phyloP scores from a whole-genome alignment of 2,329 filamentous ascomycete genomes.

The Claviceps monticola region DNA sequence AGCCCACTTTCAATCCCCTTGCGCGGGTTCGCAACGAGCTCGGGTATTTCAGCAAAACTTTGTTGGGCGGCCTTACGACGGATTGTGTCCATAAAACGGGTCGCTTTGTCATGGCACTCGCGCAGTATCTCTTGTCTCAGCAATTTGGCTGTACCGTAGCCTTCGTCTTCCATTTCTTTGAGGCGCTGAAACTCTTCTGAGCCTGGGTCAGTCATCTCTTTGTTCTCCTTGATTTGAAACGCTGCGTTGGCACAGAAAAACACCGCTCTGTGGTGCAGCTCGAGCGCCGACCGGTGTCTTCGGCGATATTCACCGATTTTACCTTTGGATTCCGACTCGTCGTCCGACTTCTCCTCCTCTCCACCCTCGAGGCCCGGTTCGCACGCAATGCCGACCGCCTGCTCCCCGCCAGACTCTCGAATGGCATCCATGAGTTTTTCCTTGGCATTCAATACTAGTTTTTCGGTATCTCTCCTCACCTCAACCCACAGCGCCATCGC shows the following conservation, averaged over 20 bases:
- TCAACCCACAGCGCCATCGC: constrained; percentile 58
- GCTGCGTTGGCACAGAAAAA: constrained; percentile 79
- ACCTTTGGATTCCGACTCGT: constrained; percentile 19
- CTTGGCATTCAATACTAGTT: constrained; percentile 50
- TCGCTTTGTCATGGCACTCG: constrained; percentile 27
- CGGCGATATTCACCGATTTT: constrained; percentile 46
- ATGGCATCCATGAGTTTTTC: constrained; percentile 42
- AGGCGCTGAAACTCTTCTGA: constrained; percentile 52
- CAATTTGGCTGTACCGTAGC: constrained; percentile 65
- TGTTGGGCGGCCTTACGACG: constrained; percentile 35
- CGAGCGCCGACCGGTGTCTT: constrained; percentile 56
- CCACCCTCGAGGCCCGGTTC: background rate
- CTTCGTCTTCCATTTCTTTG: constrained; percentile 55
- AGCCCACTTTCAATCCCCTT: constrained; percentile 60
- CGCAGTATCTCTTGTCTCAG: constrained; percentile 68
- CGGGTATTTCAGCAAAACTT: constrained; percentile 48
- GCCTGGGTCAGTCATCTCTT: constrained; percentile 46
- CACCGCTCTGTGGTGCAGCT: constrained; percentile 65
- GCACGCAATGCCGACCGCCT: constrained; percentile 2
- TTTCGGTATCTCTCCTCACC: constrained; percentile 33
- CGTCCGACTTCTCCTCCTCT: constrained; percentile 11
- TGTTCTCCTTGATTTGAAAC: constrained; percentile 68
- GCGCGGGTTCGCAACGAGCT: constrained; percentile 34
- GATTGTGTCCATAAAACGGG: constrained; percentile 47
- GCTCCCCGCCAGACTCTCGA: constrained; percentile 12